Evolutionary conservation across 106 monocot genomes (phyloP).

Genomic region (Acorus gramineus): DNA sequence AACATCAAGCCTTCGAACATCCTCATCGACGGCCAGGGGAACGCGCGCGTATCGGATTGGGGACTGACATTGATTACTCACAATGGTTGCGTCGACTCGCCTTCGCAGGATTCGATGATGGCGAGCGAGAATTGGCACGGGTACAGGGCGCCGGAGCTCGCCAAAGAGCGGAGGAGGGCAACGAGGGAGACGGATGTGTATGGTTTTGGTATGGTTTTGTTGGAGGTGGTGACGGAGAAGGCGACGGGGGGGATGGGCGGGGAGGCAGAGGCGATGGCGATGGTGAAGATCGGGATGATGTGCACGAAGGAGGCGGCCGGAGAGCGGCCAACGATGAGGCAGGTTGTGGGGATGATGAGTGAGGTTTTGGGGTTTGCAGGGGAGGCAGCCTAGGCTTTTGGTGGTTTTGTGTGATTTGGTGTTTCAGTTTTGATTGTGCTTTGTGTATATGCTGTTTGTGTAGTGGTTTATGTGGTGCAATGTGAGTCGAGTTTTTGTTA

Average conservation of each 20-base stretch:
- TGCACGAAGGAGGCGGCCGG: not conserved
- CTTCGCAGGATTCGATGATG: not conserved
- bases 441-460: too few relatives aligned
- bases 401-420: too few relatives aligned
- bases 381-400: too few relatives aligned
- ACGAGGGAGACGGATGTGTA: constrained; percentile 37
- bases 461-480: too few relatives aligned
- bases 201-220: constrained; percentile 34
- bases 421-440: too few relatives aligned
- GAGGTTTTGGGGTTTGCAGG: too few relatives aligned
- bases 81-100: not conserved
- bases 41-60: constrained; percentile 30
- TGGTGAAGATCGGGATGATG: constrained; percentile 24
- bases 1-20: constrained; percentile 44
- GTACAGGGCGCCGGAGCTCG: constrained; percentile 31
- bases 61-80: constrained; percentile 15
- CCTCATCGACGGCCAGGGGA: constrained; percentile 34
- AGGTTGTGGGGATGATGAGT: too few relatives aligned
- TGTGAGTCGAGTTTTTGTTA: too few relatives aligned
- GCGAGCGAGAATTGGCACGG: constrained; percentile 1
- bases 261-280: constrained; percentile 9
- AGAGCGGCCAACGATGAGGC: too few relatives aligned
- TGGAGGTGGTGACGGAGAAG: constrained; percentile 32
- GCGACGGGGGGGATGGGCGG: not conserved
- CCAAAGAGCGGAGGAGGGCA: not conserved